Percentiles rank a stretch among this genome's conserved stretches.
Conservation (phyloP, 2,329 filamentous ascomycete genomes). For the Kalaharituber pfeilii region DNA sequence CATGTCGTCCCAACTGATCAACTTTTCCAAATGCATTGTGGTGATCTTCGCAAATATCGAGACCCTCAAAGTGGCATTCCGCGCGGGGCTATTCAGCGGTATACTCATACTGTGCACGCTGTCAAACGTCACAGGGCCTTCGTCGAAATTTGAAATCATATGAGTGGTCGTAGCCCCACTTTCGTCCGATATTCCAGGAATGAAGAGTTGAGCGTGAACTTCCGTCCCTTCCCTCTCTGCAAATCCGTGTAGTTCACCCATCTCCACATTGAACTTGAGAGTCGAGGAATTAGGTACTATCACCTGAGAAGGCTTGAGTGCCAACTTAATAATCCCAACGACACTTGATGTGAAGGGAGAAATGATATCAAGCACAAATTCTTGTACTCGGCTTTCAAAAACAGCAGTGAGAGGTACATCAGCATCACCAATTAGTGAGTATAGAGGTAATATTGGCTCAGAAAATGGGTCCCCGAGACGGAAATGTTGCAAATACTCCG, state of each 20-base stretch:
- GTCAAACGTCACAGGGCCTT: conserved; percentile 80
- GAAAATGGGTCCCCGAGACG: conserved; percentile 84
- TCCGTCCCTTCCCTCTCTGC: conserved; percentile 89
- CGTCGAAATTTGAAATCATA: conserved; percentile 86
- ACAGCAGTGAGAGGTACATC: conserved; percentile 85
- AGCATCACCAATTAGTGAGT: conserved; percentile 79
- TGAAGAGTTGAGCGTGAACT: conserved; percentile 91
- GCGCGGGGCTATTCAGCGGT: conserved; percentile 52
- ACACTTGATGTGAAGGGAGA: conserved; percentile 85
- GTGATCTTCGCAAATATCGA: conserved; percentile 86
- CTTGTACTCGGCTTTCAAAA: conserved; percentile 85
- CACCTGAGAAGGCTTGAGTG: conserved; percentile 81
- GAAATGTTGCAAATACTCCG: conserved; percentile 86
- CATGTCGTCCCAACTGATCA: conserved; percentile 98
- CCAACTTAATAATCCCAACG: conserved; percentile 76
- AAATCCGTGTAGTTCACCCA: conserved; percentile 90
- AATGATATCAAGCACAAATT: conserved; percentile 76
- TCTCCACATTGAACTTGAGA: conserved; percentile 94
- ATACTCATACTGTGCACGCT: conserved; percentile 98
- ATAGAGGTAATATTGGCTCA: conserved; percentile 78
- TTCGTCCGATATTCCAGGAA: conserved; percentile 75
- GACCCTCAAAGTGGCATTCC: conserved; percentile 59
- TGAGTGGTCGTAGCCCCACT: conserved; percentile 88
- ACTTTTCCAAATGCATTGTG: conserved; percentile 85
- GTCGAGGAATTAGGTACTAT: conserved; percentile 59